These are phyloP conservation scores for Colletotrichum truncatum DNA, from an alignment of 2,329 filamentous ascomycete genomes.

Conservation along the genomic window DNA sequence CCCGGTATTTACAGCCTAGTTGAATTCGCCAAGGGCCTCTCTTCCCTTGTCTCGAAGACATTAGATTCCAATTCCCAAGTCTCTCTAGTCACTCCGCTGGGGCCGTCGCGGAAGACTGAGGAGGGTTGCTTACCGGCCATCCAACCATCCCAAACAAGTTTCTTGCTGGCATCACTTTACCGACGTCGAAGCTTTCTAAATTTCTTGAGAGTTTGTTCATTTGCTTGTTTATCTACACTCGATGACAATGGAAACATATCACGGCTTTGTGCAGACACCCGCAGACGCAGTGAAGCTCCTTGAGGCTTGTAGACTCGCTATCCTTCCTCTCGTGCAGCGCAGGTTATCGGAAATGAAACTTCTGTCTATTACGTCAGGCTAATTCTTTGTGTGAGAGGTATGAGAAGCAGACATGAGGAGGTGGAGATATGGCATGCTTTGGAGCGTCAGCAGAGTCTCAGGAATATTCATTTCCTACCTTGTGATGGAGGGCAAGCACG, in stretches of 20 bases:
- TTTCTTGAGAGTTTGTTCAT: too few species aligned
- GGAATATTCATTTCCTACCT: constrained; percentile 97
- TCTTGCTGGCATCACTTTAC: too few species aligned
- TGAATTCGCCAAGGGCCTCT: too few species aligned
- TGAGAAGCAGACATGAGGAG: constrained; percentile 96
- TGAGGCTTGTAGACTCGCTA: constrained; percentile 90
- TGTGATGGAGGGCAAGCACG: constrained; percentile 98
- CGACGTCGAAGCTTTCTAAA: too few species aligned
- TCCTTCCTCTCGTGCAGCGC: constrained; percentile 91
- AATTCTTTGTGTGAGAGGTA: constrained; percentile 99
- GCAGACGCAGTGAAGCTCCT: constrained; percentile 98
- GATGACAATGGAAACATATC: constrained; percentile 91
- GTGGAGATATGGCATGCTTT: constrained; percentile 99
- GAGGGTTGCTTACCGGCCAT: too few species aligned
- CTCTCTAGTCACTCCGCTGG: too few species aligned
- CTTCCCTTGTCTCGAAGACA: too few species aligned
- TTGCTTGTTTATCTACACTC: too few species aligned
- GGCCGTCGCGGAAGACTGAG: too few species aligned
- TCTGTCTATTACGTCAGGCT: constrained; percentile 94
- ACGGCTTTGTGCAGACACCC: constrained; percentile 94
- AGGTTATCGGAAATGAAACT: constrained; percentile 96
- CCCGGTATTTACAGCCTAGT: too few species aligned
- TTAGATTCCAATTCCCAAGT: too few species aligned
- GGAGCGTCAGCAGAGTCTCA: constrained; percentile 97
- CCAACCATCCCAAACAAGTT: too few species aligned